A percentile compares a stretch with the other conserved stretches of the same genome.
phyloP scores from a whole-genome alignment of 495 filamentous ascomycete species.

The Astrothelium macrocarpum region DNA sequence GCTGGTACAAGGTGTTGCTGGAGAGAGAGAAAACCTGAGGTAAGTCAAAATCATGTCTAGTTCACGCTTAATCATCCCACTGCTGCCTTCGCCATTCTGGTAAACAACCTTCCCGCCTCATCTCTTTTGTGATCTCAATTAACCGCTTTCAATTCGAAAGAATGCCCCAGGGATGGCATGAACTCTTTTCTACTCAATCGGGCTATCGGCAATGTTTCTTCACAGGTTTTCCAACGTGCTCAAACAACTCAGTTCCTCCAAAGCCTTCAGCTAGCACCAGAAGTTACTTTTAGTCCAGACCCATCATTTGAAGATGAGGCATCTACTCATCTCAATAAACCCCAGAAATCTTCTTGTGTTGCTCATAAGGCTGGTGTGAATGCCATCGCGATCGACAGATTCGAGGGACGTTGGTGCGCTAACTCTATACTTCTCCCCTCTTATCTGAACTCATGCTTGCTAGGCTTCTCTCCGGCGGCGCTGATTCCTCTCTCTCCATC shows the following conservation, averaged over 20 bases:
- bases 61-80: too few relatives aligned
- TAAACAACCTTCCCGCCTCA: too few relatives aligned
- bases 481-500: conserved; percentile 65
- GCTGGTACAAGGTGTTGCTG: too few relatives aligned
- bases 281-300: conserved; percentile 57
- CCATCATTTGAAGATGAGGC: conserved; percentile 12
- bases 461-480: conserved; percentile 74
- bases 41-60: too few relatives aligned
- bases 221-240: conserved; percentile 51
- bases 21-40: too few relatives aligned
- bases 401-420: conserved; percentile 66
- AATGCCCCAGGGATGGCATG: conserved; percentile 45
- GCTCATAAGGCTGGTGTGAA: conserved; percentile 72
- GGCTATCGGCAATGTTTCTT: conserved; percentile 52
- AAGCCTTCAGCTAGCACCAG: conserved; percentile 50
- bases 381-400: conserved; percentile 61
- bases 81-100: too few relatives aligned
- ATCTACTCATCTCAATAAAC: not conserved
- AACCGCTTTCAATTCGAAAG: not conserved
- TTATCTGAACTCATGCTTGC: conserved; percentile 13
- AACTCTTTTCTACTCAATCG: conserved; percentile 68
- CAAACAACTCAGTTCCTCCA: conserved; percentile 52
- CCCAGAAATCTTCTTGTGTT: conserved; percentile 13
- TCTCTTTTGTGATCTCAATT: too few relatives aligned
- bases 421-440: not conserved